These are phyloP conservation scores for Cenchrus americanus DNA, from an alignment of 176 grass and related monocot species.

Conservation along the genomic window DNA sequence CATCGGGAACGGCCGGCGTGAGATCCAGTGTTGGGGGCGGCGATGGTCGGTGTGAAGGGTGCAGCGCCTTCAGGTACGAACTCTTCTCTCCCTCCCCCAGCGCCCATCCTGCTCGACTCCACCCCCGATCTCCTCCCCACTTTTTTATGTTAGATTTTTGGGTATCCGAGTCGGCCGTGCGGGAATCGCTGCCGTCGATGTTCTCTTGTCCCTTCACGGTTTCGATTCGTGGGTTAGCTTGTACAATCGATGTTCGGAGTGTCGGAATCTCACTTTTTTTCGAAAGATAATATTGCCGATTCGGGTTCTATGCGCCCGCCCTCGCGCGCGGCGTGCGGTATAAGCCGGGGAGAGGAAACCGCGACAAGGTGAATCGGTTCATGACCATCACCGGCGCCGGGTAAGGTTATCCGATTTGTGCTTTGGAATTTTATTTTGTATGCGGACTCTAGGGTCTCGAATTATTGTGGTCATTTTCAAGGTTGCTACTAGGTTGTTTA, in stretches of 20 bases:
- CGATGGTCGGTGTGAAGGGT: no score
- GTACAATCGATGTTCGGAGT: not conserved
- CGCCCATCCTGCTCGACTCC: not conserved
- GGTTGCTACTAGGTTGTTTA: conserved; percentile 10
- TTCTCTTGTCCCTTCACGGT: not conserved
- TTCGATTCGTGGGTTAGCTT: conserved; percentile 30
- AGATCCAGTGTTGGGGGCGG: no score
- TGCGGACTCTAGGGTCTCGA: not conserved
- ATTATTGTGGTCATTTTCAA: conserved; percentile 19
- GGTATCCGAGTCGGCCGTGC: conserved; percentile 12
- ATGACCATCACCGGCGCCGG: conserved; percentile 92
- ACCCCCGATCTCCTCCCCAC: not conserved
- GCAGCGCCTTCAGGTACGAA: no score
- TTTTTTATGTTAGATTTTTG: not conserved
- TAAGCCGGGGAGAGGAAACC: conserved; percentile 97
- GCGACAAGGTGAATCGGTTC: no score
- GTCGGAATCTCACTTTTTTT: not conserved
- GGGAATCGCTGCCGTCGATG: not conserved
- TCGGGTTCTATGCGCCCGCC: no score
- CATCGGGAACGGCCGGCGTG: no score
- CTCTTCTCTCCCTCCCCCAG: no score
- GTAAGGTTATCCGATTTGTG: conserved; percentile 30
- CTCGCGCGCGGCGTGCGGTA: conserved; percentile 50
- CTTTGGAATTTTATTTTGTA: not conserved
- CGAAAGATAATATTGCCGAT: no score